phyloP scores from a whole-genome alignment of 139 green algal species.

The Monoraphidium neglectum region DNA sequence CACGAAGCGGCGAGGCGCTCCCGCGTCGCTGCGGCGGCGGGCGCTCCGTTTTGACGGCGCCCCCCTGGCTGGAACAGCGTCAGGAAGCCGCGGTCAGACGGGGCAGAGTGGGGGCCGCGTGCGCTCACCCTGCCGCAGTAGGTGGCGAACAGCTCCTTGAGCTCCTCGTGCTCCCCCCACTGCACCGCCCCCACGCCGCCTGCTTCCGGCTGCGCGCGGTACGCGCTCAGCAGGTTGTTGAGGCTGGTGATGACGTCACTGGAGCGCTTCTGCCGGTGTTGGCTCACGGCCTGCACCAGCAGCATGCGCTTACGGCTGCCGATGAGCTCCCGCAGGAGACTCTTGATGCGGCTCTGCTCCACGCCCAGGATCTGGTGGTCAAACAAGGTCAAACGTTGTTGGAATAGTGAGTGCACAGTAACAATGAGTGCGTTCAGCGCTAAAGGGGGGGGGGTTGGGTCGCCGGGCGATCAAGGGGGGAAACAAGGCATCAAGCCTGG shows the following conservation, averaged over 20 bases:
- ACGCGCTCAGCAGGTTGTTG: constrained; percentile 45
- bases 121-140: constrained; percentile 62
- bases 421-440: no score
- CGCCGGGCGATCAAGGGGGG: no score
- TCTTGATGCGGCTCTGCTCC: constrained; percentile 47
- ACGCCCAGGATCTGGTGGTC: constrained; percentile 24
- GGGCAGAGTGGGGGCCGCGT: no score
- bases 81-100: no score
- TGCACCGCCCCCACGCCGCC: constrained; percentile 33
- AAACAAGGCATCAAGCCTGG: no score
- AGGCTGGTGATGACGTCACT: constrained; percentile 47
- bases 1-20: neutral
- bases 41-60: neutral
- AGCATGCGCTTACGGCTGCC: constrained; percentile 65
- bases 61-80: neutral
- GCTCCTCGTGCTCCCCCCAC: constrained; percentile 75
- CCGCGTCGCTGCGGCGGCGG: neutral
- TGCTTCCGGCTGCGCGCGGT: constrained; percentile 3
- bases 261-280: constrained; percentile 76
- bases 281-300: constrained; percentile 77
- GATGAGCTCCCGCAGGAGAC: constrained; percentile 65
- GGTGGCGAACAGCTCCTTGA: constrained; percentile 79
- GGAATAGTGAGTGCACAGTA: no score
- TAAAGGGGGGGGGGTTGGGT: no score
- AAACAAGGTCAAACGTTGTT: no score